A percentile compares a stretch with the other conserved stretches of the same genome.
Evolutionary conservation across 108 stramenopile genomes (phyloP).

Genomic region (Schizochytrium sp.): DNA sequence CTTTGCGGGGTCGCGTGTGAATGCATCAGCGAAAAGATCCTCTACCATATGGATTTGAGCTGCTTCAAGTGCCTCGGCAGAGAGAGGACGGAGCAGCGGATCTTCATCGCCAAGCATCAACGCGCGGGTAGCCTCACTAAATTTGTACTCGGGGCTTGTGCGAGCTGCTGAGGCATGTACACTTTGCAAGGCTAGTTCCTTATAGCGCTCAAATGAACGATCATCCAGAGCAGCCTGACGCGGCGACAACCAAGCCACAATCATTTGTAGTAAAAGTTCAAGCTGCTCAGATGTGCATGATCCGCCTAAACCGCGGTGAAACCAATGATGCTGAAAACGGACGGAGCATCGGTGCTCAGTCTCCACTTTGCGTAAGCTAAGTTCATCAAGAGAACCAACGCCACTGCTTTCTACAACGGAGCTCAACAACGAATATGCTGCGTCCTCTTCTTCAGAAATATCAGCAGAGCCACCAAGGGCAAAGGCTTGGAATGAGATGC

Average conservation of each 20-base stretch:
- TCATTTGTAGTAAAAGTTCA: conserved; percentile 59
- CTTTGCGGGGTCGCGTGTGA: conserved; percentile 40
- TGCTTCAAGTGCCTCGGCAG: neutral
- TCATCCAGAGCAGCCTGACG: neutral
- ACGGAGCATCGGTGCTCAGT: conserved; percentile 55
- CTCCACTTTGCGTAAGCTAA: conserved; percentile 45
- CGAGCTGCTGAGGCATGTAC: neutral
- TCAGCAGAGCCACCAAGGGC: conserved; percentile 43
- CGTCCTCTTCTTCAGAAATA: conserved; percentile 26
- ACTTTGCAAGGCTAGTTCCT: neutral
- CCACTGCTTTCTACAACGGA: conserved; percentile 33
- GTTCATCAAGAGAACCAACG: conserved; percentile 3
- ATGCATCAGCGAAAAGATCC: conserved; percentile 14
- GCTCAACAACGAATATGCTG: conserved; percentile 1
- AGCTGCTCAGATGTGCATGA: conserved; percentile 28
- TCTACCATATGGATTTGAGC: neutral
- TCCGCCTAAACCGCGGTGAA: conserved; percentile 45
- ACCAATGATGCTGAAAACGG: conserved; percentile 58
- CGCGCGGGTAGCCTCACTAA: neutral
- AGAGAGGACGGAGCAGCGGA: conserved; percentile 12
- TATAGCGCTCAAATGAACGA: conserved; percentile 2
- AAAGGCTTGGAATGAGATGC: conserved; percentile 54
- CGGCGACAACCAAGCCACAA: conserved; percentile 50
- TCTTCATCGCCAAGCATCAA: conserved; percentile 40
- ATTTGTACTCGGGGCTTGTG: neutral